A percentile compares a stretch with the other conserved stretches of the same genome.
Evolutionary conservation across 345 rosid genomes (phyloP).

Genomic region (Viola odorata): DNA sequence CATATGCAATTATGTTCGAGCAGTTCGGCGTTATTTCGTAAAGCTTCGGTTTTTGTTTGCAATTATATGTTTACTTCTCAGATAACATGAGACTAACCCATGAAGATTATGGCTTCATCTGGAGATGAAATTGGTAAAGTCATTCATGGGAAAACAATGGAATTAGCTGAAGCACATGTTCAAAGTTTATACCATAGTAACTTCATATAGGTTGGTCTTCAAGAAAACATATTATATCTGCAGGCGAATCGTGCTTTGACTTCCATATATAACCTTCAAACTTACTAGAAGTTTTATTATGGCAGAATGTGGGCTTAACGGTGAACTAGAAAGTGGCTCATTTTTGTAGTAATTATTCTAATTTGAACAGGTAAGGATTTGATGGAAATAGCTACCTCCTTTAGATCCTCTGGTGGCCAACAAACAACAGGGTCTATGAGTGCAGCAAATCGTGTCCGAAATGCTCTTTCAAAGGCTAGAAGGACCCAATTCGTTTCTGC

Average conservation of each 20-base stretch:
- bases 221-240: neutral
- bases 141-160: neutral
- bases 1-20: too few relatives aligned
- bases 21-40: too few relatives aligned
- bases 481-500: conserved; percentile 83
- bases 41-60: too few relatives aligned
- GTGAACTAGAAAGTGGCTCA: neutral
- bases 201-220: too few relatives aligned
- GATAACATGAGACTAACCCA: neutral
- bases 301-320: too few relatives aligned
- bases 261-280: neutral
- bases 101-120: neutral
- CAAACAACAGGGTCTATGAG: conserved; percentile 53
- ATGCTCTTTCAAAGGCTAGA: conserved; percentile 59
- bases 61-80: neutral
- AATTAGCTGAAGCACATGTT: neutral
- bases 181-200: neutral
- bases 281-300: too few relatives aligned
- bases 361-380: conserved; percentile 54
- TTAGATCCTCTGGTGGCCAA: conserved; percentile 58
- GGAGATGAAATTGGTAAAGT: neutral
- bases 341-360: conserved; percentile 1
- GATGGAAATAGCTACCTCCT: conserved; percentile 81
- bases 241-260: neutral
- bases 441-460: conserved; percentile 71